Conservation (phyloP, 73 alveolate species). For the Paramecium biaurelia region DNA sequence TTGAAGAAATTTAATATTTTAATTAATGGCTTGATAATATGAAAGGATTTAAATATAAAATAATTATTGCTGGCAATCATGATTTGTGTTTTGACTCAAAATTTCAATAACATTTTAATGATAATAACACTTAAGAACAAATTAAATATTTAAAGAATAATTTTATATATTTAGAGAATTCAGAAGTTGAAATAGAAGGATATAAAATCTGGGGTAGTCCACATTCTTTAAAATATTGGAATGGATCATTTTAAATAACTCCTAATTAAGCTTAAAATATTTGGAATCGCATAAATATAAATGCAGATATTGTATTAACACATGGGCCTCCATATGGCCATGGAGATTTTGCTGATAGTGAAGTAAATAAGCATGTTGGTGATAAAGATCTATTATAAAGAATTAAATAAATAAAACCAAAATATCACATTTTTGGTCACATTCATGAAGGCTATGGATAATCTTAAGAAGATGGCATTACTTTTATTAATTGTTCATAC, state of each 20-base stretch:
- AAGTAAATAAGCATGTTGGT: background rate
- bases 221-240: background rate
- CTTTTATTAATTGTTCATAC: constrained; percentile 2
- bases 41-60: constrained; percentile 43
- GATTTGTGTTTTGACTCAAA: constrained; percentile 63
- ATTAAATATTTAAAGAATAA: background rate
- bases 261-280: background rate
- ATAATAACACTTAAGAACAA: background rate
- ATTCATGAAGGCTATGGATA: constrained; percentile 42
- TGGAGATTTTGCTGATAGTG: background rate
- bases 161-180: background rate
- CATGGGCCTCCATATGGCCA: constrained; percentile 33
- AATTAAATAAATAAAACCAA: background rate
- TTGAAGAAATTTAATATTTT: constrained; percentile 53
- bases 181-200: background rate
- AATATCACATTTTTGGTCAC: constrained; percentile 44
- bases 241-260: background rate
- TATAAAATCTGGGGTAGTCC: background rate
- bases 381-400: background rate
- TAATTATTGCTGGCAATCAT: constrained; percentile 75
- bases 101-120: background rate
- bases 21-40: constrained; percentile 51
- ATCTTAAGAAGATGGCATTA: background rate
- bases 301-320: background rate
- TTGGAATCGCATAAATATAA: background rate